Base-by-base conservation (phyloP, 108 stramenopile species). In the Mediolabrus comicus region DNA sequence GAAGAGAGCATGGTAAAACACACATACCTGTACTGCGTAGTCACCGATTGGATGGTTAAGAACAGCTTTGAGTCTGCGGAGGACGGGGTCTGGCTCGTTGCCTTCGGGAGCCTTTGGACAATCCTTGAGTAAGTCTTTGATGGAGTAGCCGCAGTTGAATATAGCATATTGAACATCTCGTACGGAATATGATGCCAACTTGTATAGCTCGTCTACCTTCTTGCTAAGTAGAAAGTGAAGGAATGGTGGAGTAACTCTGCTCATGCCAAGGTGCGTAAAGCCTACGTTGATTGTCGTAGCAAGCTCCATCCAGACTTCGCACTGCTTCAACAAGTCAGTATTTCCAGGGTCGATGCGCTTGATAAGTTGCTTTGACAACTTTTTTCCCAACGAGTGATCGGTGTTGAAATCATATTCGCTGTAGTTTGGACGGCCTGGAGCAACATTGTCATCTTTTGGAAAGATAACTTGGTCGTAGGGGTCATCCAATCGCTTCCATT, bases 141-240 rank as follows among this genome's bases (percentile, higher is more conserved):
- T 65, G 3, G 74, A 52, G 54, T 75, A 82, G n/a, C 76, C 76
- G 14, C 71, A 38, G 27, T 82, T 82, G 52, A 85, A 71, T 11
- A 85, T 33, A 0, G 81, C 84, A 74, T 82, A 80, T 56, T 85
- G 84, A 52, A 82, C 84, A 62, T 85, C 81, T 17, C 84, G 59
- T 13, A 85, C 84, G 10, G 84, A 75, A 62, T 78, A 69, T 6
- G 73, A 65, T 32, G 84, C 84, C 51, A 75, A 57, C 31, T 38
- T 82, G 62, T 78, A 74, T 0, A 85, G 78, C 36, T 77, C 66
- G 41, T 82, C 53, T 8, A 85, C 70, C 53, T 59, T 54, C 34
- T 55, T 52, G 13, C 61, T 30, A 13, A 85, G 65, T n/a, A 85
- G 65, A 32, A 85, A 85, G 36, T 78, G 84, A 65, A 85, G 65